Evolutionary conservation across 148 eudicot species (phyloP), one percentile per base, ranked within the genome.

Genomic region (Rhododendron henanense): DNA sequence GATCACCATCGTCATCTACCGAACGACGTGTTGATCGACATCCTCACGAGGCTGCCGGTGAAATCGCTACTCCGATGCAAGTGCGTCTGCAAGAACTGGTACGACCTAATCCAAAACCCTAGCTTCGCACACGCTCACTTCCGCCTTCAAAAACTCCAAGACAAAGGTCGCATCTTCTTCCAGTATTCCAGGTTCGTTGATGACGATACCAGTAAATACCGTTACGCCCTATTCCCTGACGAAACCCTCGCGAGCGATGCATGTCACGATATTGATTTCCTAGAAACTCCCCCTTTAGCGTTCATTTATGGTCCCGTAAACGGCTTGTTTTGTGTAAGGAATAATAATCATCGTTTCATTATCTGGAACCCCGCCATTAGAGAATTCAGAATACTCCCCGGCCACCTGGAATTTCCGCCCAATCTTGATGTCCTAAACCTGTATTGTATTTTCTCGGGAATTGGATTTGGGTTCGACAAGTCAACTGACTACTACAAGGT

Each of bases 391-490:
- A 44, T 8, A 19, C 44, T 69, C 37, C 78, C 79, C 5, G 25
- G 5, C 3, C 61, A 6, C 45, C 3, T 7, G 9, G 50, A 8
- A 7, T 9, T 9, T 47, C 50, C 50, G 50, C 50, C 50, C 50
- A 47, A 47, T 47, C 44, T 41, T 41, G 44, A 41, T 41, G 44
- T 41, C 6, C 1, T 41, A 41, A 41, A 41, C 44, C 44, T 41
- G 44, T 6, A 5, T 41, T 0, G 44, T 41, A 41, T 41, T 41
- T 41, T 41, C 44, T 41, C 44, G 44, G 44, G 44, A 41, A 41
- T 69, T 83, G 85, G 85, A n/a, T 83, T 83, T 67, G 85, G 85
- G 77, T 67, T n/a, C 1, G 53, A 44, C 48, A n/a, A 16, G 16
- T 8, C 65, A 21, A 83, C 45, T 77, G 45, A 77, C n/a, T 0